Conservation (phyloP, 2,329 filamentous ascomycete genomes). For the Polytolypa hystricis region DNA sequence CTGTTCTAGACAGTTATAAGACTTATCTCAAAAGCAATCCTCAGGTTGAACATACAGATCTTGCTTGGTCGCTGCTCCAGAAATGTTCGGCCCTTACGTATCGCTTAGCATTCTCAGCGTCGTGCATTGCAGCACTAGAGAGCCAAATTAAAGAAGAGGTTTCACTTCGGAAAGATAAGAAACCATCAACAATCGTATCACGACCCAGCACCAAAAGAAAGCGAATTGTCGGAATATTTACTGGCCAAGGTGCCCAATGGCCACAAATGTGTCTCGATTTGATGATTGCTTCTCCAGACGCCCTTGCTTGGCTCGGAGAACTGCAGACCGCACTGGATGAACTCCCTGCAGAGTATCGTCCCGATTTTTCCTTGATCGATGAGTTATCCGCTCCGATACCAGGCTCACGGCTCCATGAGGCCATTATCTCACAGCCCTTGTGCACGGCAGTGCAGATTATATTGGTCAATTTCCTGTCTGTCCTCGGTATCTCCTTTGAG, state of each 20-base stretch:
- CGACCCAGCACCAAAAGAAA: neutral
- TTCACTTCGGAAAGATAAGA: neutral
- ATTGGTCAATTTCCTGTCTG: slow-evolving; percentile 3
- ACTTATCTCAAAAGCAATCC: slow-evolving; percentile 6
- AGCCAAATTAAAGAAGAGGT: slow-evolving; percentile 5
- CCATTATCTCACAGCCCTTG: slow-evolving; percentile 11
- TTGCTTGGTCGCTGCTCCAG: slow-evolving; percentile 5
- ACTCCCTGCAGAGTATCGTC: neutral
- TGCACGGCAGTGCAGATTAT: slow-evolving; percentile 8
- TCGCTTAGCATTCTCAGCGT: slow-evolving; percentile 5
- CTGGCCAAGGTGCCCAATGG: slow-evolving; percentile 4
- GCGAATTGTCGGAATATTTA: slow-evolving; percentile 5
- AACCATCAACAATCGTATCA: neutral
- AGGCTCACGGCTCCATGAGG: slow-evolving; percentile 10
- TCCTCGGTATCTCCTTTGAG: slow-evolving; percentile 3
- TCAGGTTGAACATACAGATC: slow-evolving; percentile 4
- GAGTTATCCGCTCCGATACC: slow-evolving; percentile 10
- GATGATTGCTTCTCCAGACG: too few species aligned
- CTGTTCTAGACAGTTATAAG: slow-evolving; percentile 5
- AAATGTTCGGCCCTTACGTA: neutral
- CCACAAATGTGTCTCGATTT: neutral
- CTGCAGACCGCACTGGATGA: slow-evolving; percentile 5
- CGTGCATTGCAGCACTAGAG: neutral
- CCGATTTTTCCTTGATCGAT: slow-evolving; percentile 2
- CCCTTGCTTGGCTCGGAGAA: slow-evolving; percentile 4